phyloP scores from a whole-genome alignment of 129 eudicot species.

The Solidago caesia region DNA sequence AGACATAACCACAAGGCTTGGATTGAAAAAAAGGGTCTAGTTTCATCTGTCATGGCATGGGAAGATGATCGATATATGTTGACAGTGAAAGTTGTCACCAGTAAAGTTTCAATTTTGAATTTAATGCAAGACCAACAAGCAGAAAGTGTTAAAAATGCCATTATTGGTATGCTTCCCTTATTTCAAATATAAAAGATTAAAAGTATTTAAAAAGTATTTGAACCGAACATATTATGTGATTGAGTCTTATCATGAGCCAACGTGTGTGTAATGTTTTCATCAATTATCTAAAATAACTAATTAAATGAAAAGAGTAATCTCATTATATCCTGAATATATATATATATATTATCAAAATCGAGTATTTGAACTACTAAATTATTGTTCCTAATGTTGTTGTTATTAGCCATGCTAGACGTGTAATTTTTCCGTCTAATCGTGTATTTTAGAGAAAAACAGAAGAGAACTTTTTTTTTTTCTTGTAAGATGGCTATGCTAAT shows the following conservation, averaged over 20 bases:
- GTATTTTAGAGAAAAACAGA: neutral
- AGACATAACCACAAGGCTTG: constrained; percentile 36
- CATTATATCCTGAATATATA: neutral
- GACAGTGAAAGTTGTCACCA: constrained; percentile 33
- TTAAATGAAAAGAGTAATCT: neutral
- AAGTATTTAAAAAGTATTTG: neutral
- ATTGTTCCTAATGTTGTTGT: neutral
- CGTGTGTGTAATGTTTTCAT: neutral
- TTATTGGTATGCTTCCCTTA: neutral
- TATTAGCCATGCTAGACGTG: neutral
- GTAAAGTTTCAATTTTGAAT: constrained; percentile 21
- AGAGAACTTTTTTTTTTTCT: neutral
- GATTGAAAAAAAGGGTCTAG: constrained; percentile 27
- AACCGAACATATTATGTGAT: neutral
- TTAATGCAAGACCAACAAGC: neutral
- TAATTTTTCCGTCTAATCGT: neutral
- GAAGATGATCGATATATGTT: constrained; percentile 26
- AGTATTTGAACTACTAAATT: neutral
- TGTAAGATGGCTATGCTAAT: neutral
- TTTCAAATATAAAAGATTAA: neutral
- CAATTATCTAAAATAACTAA: neutral
- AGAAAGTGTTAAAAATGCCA: neutral
- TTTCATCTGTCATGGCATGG: constrained; percentile 39
- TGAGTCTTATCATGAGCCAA: neutral
- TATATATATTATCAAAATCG: neutral